Base-by-base conservation (phyloP, 2,329 filamentous ascomycete genomes). In the Penicillium sumatraense region DNA sequence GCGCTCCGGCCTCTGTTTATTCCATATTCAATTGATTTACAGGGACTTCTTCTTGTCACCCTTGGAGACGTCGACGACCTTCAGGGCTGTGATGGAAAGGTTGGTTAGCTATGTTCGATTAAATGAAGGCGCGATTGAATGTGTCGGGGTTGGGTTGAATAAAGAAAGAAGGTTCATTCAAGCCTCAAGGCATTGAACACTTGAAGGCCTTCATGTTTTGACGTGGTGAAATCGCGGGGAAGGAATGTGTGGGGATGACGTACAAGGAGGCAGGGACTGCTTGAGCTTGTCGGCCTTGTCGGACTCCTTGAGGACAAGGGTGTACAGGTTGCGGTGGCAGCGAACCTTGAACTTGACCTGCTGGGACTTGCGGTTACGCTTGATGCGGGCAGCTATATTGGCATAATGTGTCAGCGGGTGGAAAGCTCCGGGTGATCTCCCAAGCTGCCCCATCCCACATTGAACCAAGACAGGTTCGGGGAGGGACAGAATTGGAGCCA, bases 271-370 rank as follows among this genome's bases (percentile, higher is more conserved):
- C 66, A 99, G 86, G 79, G 88, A 92, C 87, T 98, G 93, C 92
- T 97, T 98, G 71, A 99, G 89, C 90, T 99, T 99, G 85, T 98
- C 95, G 81, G 93, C 96, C 91, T 98, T 98, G 79, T 97, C 95
- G 76, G 87, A 86, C 83, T 99, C 95, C 88, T 96, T 97, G 75
- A 99, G 89, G 78, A 96, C 90, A 72, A 99, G 89, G 71, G 95
- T 97, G 90, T 99, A 99, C 71, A 99, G 86, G 86, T 95, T 88
- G 76, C 88, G 87, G 79, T 91, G 86, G 89, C 95, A 98, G 81
- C 95, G 91, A 86, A 99, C 93, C 91, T 99, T 99, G 92, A 99
- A 98, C 90, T 99, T 99, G 89, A 95, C 93, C 86, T 93, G 89
- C 79, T 89, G 86, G 76, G 84, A 83, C 83, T 89, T 88, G 81